Percentiles rank a stretch among this genome's conserved stretches.
phyloP scores from a whole-genome alignment of 805 yeast species.

The Candida jianshihensis region DNA sequence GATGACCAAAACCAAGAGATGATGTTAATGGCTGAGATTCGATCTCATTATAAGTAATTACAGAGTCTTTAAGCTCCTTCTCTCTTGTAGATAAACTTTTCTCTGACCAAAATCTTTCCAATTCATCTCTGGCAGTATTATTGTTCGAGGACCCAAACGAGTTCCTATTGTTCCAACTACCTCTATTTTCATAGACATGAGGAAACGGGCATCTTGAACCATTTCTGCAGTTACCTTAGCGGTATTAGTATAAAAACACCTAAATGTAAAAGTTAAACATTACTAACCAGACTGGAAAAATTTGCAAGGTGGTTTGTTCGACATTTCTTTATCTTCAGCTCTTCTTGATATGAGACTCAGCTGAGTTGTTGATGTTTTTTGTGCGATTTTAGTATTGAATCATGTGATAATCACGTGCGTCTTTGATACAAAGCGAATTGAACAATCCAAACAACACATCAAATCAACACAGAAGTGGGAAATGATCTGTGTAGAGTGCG shows the following conservation, averaged over 20 bases:
- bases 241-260: background rate
- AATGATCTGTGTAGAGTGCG: conserved; percentile 91
- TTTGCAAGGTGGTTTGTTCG: conserved; percentile 32
- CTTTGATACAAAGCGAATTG: too few relatives aligned
- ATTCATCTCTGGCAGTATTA: conserved; percentile 6
- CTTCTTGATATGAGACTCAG: too few relatives aligned
- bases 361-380: too few relatives aligned
- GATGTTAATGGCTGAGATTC: conserved; percentile 27
- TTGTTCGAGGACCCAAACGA: conserved; percentile 2
- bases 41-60: conserved; percentile 15
- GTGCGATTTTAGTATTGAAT: too few relatives aligned
- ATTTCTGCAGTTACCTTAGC: conserved; percentile 28
- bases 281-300: conserved; percentile 33
- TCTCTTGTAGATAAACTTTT: conserved; percentile 18
- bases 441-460: too few relatives aligned
- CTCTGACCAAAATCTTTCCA: conserved; percentile 20
- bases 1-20: conserved; percentile 41
- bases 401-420: too few relatives aligned
- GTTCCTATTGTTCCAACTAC: conserved; percentile 1
- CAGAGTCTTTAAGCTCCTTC: conserved; percentile 22
- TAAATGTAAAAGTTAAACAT: too few relatives aligned
- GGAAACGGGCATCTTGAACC: conserved; percentile 38
- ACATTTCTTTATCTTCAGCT: too few relatives aligned
- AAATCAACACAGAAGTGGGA: background rate
- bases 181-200: conserved; percentile 27